Conservation (phyloP, 257 asterid genomes). For the Solanum tarapatanum region DNA sequence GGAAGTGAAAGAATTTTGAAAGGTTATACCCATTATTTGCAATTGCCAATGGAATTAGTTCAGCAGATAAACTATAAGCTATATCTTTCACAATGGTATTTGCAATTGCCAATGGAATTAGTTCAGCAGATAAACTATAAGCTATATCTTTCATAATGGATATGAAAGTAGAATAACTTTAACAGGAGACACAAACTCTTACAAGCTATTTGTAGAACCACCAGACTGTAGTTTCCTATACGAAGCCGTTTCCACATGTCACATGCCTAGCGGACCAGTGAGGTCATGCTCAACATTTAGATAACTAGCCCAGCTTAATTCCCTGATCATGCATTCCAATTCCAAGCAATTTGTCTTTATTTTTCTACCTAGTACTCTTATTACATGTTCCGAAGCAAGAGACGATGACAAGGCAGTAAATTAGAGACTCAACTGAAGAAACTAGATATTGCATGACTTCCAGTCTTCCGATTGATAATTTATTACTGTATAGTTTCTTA, state of each 20-base stretch:
- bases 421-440: neutral
- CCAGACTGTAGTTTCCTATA: neutral
- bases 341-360: neutral
- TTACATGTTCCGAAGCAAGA: neutral
- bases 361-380: neutral
- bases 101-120: neutral
- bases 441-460: neutral
- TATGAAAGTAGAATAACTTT: neutral
- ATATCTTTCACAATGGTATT: neutral
- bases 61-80: neutral
- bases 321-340: neutral
- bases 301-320: neutral
- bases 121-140: neutral
- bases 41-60: neutral
- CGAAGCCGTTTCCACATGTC: neutral
- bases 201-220: neutral
- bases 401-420: neutral
- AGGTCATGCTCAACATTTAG: neutral
- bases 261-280: neutral
- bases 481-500: neutral
- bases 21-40: neutral
- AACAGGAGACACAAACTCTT: neutral
- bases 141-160: neutral
- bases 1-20: neutral
- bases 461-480: neutral